Evolutionary conservation across 139 green algal species (phyloP), one percentile per base, ranked within the genome.

Genomic region (Pycnococcus provasolii): DNA sequence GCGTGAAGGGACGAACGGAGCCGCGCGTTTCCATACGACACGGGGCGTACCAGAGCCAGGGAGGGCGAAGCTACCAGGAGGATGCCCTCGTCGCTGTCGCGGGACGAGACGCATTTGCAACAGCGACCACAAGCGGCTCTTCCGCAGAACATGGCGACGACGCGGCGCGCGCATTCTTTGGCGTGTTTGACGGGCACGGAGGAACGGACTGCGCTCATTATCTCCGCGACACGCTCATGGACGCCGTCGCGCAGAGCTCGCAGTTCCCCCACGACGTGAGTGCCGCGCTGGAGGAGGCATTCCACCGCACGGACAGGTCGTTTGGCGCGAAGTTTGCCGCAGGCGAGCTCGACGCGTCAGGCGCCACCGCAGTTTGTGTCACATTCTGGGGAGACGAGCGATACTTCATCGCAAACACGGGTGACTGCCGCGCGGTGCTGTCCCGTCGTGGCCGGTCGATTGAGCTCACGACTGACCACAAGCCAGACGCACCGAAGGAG

Each of bases 351-450:
- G 57, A 43, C 43, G 9, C 57, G 46, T 13, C 62, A 59, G 42
- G 45, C 44, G 61, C 37, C 39, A 59, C 39, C 13, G n/a, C n/a
- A 42, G 39, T 3, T 64, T 64, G 39, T 45, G 39, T 43, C n/a
- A 39, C 48, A 47, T 6, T 11, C 48, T 26, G 42, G n/a, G 3
- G 62, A 68, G 4, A 39, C 46, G 45, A 64, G 73, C 41, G 77
- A 73, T 9, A 79, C 70, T 55, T 73, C 26, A 60, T 84, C 7
- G 78, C 78, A 11, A 85, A 85, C 64, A 53, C 61, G 26, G 79
- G 79, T 4, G 79, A 85, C 66, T 81, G 78, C 73, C 54, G 79
- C 2, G 74, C 60, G 3, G 79, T 85, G 40, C 58, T 85, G 54
- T 75, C 60, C 48, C 50, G 64, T 45, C 63, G 46, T 1, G 79